Evolutionary conservation across 192 early-diverging fungal species (phyloP), one percentile per base, ranked within the genome.

Genomic region (Linnemannia elongata): DNA sequence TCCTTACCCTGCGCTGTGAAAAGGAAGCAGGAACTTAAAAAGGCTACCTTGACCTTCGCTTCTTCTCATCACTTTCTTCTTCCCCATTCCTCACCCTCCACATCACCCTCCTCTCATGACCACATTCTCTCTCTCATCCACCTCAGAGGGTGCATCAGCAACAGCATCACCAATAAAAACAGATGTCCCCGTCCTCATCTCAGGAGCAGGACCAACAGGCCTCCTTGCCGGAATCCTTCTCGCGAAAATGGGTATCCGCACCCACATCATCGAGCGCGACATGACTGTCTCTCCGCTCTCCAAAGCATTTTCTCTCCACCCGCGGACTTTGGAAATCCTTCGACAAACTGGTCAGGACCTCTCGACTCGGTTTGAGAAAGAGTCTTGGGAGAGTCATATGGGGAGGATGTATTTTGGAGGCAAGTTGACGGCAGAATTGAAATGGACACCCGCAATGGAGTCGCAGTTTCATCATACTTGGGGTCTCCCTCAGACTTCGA

Each of bases 161-260:
- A 52, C 60, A 66, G 33, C 60, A 66, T 3, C 60, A 30, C 27
- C 30, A 66, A 0, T 30, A 15, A 30, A 27, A 2, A 13, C 7
- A 13, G 27, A 27, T 10, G 60, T 66, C 60, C 76, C 82, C 3
- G 76, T 78, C 36, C 47, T 83, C 33, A 83, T 83, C 27, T 69
- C 47, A 8, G 82, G 82, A 30, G 76, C 76, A 36, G 76, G 82
- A 12, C 82, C 82, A 35, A 30, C 72, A 13, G 77, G 82, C n/a
- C 36, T 78, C 22, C 60, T 78, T 13, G 42, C 72, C 0, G 71
- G 57, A 12, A 44, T 72, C 27, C 63, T 78, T 33, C 76, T 83
- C n/a, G 33, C 76, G 27, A 83, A 78, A n/a, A 30, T 83, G 39
- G 82, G 82, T 13, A 36, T 83, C 9, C 76, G 49, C 2, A 57